A percentile compares a stretch with the other conserved stretches of the same genome.
phyloP scores from a whole-genome alignment of 2,329 filamentous ascomycete species.

The Fusarium citri region DNA sequence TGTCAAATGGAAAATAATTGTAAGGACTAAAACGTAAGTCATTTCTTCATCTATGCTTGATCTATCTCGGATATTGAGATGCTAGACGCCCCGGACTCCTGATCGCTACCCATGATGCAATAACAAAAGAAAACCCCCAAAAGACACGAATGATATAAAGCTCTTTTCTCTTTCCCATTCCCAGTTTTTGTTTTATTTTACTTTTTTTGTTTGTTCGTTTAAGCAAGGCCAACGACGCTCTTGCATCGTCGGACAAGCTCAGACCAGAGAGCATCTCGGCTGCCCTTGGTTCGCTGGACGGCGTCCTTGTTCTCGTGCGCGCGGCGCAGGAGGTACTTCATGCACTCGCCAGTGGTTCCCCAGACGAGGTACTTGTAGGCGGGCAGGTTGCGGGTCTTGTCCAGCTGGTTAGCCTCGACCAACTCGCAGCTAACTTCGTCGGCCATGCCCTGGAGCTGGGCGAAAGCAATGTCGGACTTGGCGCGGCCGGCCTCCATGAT shows the following conservation, averaged over 20 bases:
- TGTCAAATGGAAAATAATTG: slow-evolving; percentile 1
- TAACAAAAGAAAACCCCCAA: slow-evolving; percentile 38
- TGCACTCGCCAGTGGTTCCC: slow-evolving; percentile 81
- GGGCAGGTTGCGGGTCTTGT: slow-evolving; percentile 57
- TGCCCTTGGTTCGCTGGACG: slow-evolving; percentile 70
- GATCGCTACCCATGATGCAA: slow-evolving; percentile 48
- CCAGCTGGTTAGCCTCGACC: slow-evolving; percentile 52
- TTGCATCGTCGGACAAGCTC: slow-evolving; percentile 70
- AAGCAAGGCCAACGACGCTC: slow-evolving; percentile 54
- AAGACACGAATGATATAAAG: slow-evolving; percentile 40
- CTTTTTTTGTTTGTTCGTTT: slow-evolving; percentile 17
- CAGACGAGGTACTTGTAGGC: slow-evolving; percentile 79
- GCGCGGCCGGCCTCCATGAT: slow-evolving; percentile 60
- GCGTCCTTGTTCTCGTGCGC: slow-evolving; percentile 79
- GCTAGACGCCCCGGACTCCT: slow-evolving; percentile 45
- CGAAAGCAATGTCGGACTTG: slow-evolving; percentile 56
- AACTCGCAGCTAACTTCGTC: slow-evolving; percentile 85
- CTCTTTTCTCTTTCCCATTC: slow-evolving; percentile 27
- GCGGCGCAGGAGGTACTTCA: slow-evolving; percentile 78
- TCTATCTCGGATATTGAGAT: slow-evolving; percentile 44
- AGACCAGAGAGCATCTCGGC: slow-evolving; percentile 70
- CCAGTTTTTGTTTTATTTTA: background rate
- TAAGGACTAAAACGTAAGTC: slow-evolving; percentile 43
- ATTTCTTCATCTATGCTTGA: slow-evolving; percentile 45
- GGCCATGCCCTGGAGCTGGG: slow-evolving; percentile 94